A percentile compares a stretch with the other conserved stretches of the same genome.
Evolutionary conservation across 768 basidiomycete species (phyloP).

Genomic region (Ramaria sp.): DNA sequence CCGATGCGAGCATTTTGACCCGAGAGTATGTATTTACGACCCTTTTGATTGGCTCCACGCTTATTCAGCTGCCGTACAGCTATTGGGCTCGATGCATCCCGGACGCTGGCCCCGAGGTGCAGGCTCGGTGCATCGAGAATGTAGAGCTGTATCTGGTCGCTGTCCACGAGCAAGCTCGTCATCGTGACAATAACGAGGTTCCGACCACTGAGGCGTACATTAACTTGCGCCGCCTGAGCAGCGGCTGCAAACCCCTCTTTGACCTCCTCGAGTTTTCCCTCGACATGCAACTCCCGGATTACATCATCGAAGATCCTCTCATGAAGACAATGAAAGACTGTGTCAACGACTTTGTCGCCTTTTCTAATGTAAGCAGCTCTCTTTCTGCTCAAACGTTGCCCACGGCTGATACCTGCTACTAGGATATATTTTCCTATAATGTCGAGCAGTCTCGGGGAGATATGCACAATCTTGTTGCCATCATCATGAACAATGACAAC

Average conservation of each 20-base stretch:
- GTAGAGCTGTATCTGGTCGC: constrained; percentile 32
- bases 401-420: neutral
- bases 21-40: constrained; percentile 22
- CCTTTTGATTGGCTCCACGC: neutral
- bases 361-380: constrained; percentile 28
- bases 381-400: neutral
- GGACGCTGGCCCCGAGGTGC: constrained; percentile 29
- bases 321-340: constrained; percentile 35
- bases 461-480: constrained; percentile 30
- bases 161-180: constrained; percentile 31
- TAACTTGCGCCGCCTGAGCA: constrained; percentile 40
- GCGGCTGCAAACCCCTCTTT: constrained; percentile 40
- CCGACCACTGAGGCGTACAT: constrained; percentile 45
- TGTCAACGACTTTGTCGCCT: constrained; percentile 42
- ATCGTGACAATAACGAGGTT: constrained; percentile 26
- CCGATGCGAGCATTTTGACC: constrained; percentile 20
- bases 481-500: constrained; percentile 28
- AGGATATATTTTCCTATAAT: constrained; percentile 33
- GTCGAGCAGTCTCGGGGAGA: constrained; percentile 31
- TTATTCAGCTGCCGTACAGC: constrained; percentile 12
- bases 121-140: constrained; percentile 27
- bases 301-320: constrained; percentile 39
- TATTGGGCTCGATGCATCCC: constrained; percentile 29
- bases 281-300: constrained; percentile 40
- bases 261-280: constrained; percentile 45